A percentile compares a stretch with the other conserved stretches of the same genome.
phyloP scores from a whole-genome alignment of 768 basidiomycete genomes.

The Mycena galericulata region DNA sequence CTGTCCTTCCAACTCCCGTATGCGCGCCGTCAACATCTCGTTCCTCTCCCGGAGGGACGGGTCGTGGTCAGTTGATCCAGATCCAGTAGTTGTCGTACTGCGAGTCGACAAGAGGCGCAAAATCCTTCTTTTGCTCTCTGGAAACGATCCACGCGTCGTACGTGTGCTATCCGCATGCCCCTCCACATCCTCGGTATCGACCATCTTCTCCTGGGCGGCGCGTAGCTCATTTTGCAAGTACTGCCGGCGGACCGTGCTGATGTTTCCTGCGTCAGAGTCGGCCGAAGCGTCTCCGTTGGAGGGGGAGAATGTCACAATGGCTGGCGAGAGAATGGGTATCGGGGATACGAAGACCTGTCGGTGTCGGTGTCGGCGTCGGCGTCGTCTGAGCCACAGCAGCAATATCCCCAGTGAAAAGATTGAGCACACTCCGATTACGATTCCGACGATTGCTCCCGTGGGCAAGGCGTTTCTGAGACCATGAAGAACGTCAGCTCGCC shows the following conservation, averaged over 20 bases:
- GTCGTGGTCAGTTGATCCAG: not conserved
- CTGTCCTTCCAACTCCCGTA: not conserved
- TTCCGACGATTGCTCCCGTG: not conserved
- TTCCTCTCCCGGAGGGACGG: not conserved
- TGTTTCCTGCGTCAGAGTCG: not conserved
- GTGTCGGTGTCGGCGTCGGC: not conserved
- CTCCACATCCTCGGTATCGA: not conserved
- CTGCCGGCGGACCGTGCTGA: not conserved
- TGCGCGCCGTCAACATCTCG: not conserved
- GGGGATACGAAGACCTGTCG: not conserved
- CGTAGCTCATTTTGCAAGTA: not conserved
- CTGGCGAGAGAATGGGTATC: not conserved
- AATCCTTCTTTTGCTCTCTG: not conserved
- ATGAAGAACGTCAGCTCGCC: not conserved
- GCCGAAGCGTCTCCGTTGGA: not conserved
- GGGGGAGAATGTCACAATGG: not conserved
- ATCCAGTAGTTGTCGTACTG: not conserved
- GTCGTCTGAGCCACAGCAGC: not conserved
- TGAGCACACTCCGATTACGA: not conserved
- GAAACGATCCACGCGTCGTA: not conserved
- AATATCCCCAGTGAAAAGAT: not conserved
- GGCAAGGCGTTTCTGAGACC: not conserved
- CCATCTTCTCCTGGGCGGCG: not conserved
- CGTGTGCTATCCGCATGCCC: not conserved
- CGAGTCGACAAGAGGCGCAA: not conserved